Conservation (phyloP, 2,329 filamentous ascomycete genomes). For the Ophiostoma fasciatum region DNA sequence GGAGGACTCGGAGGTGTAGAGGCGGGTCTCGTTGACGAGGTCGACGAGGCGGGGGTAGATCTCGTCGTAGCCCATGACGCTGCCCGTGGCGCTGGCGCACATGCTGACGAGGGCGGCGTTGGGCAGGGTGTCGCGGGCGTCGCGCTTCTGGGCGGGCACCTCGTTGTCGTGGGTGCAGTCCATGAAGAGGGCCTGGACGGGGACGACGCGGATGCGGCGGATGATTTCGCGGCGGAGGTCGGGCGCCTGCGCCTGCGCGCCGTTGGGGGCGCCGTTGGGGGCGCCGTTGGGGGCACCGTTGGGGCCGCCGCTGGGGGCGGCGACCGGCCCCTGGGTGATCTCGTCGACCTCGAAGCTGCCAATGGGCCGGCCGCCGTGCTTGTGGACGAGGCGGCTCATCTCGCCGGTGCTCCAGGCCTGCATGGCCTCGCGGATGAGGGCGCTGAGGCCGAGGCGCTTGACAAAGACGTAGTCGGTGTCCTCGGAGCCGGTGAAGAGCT, state of each 20-base stretch:
- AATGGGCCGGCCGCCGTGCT: conserved; percentile 84
- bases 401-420: conserved; percentile 94
- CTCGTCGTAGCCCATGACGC: conserved; percentile 96
- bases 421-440: conserved; percentile 93
- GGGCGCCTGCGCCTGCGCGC: no score
- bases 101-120: conserved; percentile 90
- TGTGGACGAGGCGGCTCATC: conserved; percentile 81
- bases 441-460: conserved; percentile 78
- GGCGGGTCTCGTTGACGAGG: conserved; percentile 73
- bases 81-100: conserved; percentile 88
- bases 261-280: conserved; percentile 14
- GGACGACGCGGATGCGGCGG: conserved; percentile 69
- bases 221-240: conserved; percentile 46
- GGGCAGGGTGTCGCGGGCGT: conserved; percentile 83
- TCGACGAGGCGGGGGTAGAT: conserved; percentile 90
- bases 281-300: conserved; percentile 37
- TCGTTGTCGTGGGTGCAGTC: conserved; percentile 99
- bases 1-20: conserved; percentile 62
- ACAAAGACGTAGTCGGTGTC: conserved; percentile 95
- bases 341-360: conserved; percentile 96
- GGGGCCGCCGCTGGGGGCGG: conserved; percentile 20
- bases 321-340: conserved; percentile 44
- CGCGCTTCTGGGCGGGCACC: conserved; percentile 84
- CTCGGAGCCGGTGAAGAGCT: conserved; percentile 90
- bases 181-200: conserved; percentile 92